Base-by-base conservation (phyloP, 2,329 filamentous ascomycete genomes). In the Neopestalotiopsis rosae region DNA sequence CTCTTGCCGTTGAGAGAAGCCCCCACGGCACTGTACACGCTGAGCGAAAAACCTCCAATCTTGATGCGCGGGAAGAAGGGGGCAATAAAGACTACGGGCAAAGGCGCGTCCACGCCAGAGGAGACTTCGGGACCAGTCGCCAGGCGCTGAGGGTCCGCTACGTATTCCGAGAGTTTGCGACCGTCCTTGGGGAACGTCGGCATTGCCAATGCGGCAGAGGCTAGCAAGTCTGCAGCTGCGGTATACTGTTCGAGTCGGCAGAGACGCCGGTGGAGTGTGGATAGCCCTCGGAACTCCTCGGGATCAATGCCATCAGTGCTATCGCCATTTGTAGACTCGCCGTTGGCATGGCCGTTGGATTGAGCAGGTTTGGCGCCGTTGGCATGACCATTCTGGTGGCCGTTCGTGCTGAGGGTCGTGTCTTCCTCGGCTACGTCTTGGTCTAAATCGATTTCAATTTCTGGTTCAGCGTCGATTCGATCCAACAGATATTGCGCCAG, bases 41-140 rank as follows among this genome's bases (percentile, higher is more conserved):
- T 65, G 42, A 65, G 62, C 42, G 32, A 49, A 5, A 49, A 12
- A 5, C 20, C 40, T 28, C 62, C 62, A 40, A 65, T 65, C 62
- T 65, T 65, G 62, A 65, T 65, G 62, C 62, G 62, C n/a, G 62
- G 62, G 42, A 65, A 65, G 42, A 65, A 65, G 24, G 62, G 62
- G 20, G 62, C 62, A 65, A 65, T 65, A 38, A 65, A 65, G n/a
- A 65, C 42, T 34, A 65, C 20, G 38, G 62, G 62, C 24, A 65
- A 30, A 5, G 62, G 62, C 40, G 38, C 42, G 28, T 49, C 62
- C 14, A 7, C 14, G 20, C 20, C 38, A 14, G n/a, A 6, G 7
- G 28, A 30, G 38, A n/a, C 42, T 49, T 38, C 38, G n/a, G 62
- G 62, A 56, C 62, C 62, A 40, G 38, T 61, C 10, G 65, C 65